Base-by-base conservation (phyloP, 495 filamentous ascomycete species). In the Choiromyces venosus region DNA sequence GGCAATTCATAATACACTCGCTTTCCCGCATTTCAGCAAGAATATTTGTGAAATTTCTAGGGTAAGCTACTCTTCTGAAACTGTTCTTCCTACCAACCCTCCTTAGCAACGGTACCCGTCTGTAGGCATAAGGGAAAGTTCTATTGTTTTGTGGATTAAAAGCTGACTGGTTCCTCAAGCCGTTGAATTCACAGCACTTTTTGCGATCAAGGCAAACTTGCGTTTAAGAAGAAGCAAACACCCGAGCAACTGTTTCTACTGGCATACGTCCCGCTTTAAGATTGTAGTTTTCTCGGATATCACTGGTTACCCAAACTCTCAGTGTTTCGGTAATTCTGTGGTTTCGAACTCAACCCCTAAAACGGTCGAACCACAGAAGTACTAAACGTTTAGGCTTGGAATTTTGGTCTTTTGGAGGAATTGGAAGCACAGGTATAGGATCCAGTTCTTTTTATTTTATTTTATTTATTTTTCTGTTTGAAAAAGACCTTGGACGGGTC, bases 91-190 rank as follows among this genome's bases (percentile, higher is more conserved):
- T 33, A 64, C 44, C 44, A 33, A 39, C 64, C 21, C 39, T 33
- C 52, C 70, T 21, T 67, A 38, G 70, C 42, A 65, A 37, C 71
- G 56, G 73, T 70, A 37, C 44, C 40, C 40, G 18, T 76, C 56
- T 37, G 44, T 38, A 64, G 37, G 65, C 29, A 68, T 35, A 25
- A 38, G 65, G 16, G 56, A 39, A 66, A 69, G 38, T 42, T n/a
- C 36, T 36, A 16, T 64, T 37, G 39, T 64, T 52, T 42, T 52
- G 52, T 37, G 68, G 73, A 71, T 73, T 73, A 67, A 69, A 46
- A 69, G 56, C 74, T 76, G 42, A 76, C 72, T 75, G 37, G 66
- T 61, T 67, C 73, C 56, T 42, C 66, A 10, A 65, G 44, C 37
- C 42, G 35, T 42, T 73, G 71, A 19, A 46, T 37, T n/a, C 36